A percentile compares a stretch with the other conserved stretches of the same genome.
These are phyloP conservation scores for Hypsizygus ulmarius DNA, from an alignment of 1,284 basidiomycete genomes.

Conservation along the genomic window DNA sequence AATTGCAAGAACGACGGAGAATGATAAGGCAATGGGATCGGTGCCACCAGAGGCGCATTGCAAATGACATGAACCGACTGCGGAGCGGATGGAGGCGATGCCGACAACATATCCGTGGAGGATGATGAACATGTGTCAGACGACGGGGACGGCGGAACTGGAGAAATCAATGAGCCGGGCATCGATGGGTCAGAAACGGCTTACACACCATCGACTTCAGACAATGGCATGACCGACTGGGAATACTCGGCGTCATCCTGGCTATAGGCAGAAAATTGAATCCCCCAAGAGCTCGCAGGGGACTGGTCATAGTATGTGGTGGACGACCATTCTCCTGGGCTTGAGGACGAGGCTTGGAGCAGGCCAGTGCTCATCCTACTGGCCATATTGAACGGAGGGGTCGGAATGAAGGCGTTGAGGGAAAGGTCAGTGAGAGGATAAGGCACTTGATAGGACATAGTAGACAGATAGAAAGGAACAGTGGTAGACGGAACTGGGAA, in stretches of 20 bases:
- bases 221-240: neutral
- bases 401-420: neutral
- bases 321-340: too few relatives aligned
- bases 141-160: conserved; percentile 41
- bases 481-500: conserved; percentile 1
- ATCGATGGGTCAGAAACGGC: neutral
- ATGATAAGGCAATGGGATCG: conserved; percentile 64
- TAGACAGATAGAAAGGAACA: conserved; percentile 6
- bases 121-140: conserved; percentile 26
- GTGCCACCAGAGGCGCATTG: conserved; percentile 62
- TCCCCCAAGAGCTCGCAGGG: too few relatives aligned
- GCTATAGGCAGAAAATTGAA: neutral
- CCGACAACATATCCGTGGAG: conserved; percentile 18
- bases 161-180: conserved; percentile 1
- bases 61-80: conserved; percentile 46
- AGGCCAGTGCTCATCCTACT: neutral
- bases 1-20: conserved; percentile 67
- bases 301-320: neutral
- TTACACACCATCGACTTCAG: conserved; percentile 9
- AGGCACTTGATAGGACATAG: conserved; percentile 8
- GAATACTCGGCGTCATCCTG: neutral
- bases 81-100: conserved; percentile 21
- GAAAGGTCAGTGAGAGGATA: neutral
- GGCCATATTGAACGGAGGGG: conserved; percentile 4
- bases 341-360: too few relatives aligned